phyloP scores from a whole-genome alignment of 352 stramenopile species.

The Globisporangium nunn region DNA sequence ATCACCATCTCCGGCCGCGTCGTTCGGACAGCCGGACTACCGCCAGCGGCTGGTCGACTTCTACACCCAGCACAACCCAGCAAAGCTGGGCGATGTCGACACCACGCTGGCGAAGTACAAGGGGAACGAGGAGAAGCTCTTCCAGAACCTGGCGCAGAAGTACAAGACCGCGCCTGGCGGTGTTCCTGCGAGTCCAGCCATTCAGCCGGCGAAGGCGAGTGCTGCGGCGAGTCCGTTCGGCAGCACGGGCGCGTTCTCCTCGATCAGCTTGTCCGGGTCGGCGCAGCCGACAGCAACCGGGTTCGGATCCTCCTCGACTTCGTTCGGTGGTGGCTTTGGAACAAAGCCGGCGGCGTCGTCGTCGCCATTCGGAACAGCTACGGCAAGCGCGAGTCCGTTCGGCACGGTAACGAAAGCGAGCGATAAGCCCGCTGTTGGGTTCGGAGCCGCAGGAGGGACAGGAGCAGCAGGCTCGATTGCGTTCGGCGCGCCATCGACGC shows the following conservation, averaged over 20 bases:
- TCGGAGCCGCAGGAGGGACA: conserved; percentile 1
- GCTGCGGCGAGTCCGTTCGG: conserved; percentile 57
- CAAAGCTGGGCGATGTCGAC: conserved; percentile 84
- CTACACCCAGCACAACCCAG: conserved; percentile 89
- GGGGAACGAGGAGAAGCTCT: conserved; percentile 73
- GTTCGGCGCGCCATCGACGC: conserved; percentile 10
- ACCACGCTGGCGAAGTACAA: conserved; percentile 88
- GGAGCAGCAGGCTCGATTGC: neutral
- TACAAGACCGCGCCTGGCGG: conserved; percentile 34
- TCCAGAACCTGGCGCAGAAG: conserved; percentile 62
- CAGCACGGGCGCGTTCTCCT: conserved; percentile 38
- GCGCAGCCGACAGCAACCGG: conserved; percentile 8
- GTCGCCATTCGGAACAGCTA: conserved; percentile 38
- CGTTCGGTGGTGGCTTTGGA: conserved; percentile 31
- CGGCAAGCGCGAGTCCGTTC: conserved; percentile 19
- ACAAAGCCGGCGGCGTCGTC: conserved; percentile 16
- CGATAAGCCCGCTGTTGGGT: conserved; percentile 1
- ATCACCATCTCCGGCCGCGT: conserved; percentile 2
- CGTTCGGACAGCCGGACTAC: conserved; percentile 46
- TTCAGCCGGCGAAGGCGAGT: conserved; percentile 29
- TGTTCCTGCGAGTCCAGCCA: conserved; percentile 28
- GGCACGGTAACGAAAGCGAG: conserved; percentile 3
- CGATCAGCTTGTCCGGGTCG: conserved; percentile 19
- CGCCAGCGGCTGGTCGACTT: conserved; percentile 79
- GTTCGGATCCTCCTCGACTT: conserved; percentile 36